Base-by-base conservation (phyloP, 176 grass and related monocot species). In the Hordeum marinum region DNA sequence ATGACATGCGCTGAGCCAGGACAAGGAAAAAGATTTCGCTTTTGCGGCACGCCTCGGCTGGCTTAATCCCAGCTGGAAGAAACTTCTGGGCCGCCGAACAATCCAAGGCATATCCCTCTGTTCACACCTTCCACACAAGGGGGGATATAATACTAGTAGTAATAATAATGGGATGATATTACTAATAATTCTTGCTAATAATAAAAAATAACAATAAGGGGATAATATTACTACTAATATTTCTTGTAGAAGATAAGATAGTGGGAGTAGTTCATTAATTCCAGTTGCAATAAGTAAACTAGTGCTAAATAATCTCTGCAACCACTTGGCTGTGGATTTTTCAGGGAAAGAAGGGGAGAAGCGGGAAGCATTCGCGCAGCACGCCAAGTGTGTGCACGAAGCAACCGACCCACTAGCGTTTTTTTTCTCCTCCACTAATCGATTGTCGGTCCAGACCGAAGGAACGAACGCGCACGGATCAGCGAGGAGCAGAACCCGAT, bases 91-190 rank as follows among this genome's bases (percentile, higher is more conserved):
- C 80, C 75, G 84, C 77, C 68, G 85, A 90, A 80, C 68, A 39
- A 76, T 80, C 87, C 84, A 84, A 77, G 46, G 89, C 84, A 79
- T 76, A 45, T 73, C 45, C 60, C 74, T 24, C 80, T 52, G 37
- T 90, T 84, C 89, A 90, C 89, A 84, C 84, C 76, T 69, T 68
- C 18, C 4, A 29, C 70, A 11, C 80, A 32, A 23, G 70, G 17
- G 20, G 36, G 55, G 52, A 35, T 6, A 55, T 55, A 55, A 55
- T 55, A 55, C 6, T 48, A 52, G 7, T 15, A 43, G 3, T 43
- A 43, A 43, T 43, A 43, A n/a, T n/a, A n/a, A n/a, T n/a, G n/a
- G n/a, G n/a, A n/a, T n/a, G n/a, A n/a, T n/a, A n/a, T n/a, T n/a
- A n/a, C n/a, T 4, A 45, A 3, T 41, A 45, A 45, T 45, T 12